A percentile compares a stretch with the other conserved stretches of the same genome.
These are phyloP conservation scores for Globisporangium recalcitrans DNA, from an alignment of 352 stramenopile genomes.

Conservation along the genomic window DNA sequence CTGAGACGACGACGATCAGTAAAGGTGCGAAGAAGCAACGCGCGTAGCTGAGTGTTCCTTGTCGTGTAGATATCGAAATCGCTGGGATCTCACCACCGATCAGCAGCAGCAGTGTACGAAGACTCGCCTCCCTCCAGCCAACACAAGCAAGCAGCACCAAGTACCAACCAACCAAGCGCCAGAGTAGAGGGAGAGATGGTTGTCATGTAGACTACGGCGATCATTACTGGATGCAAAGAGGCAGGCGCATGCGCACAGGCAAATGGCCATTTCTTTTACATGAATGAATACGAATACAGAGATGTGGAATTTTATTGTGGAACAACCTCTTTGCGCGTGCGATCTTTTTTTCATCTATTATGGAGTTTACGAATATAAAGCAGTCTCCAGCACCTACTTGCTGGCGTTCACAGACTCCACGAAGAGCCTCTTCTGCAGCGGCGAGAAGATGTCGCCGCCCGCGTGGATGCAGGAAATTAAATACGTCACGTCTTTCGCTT, in stretches of 20 bases:
- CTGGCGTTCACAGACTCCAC: slow-evolving; percentile 44
- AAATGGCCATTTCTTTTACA: no score
- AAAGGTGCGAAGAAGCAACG: slow-evolving; percentile 15
- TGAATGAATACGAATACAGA: slow-evolving; percentile 12
- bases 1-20: slow-evolving; percentile 12
- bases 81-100: neutral
- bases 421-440: slow-evolving; percentile 81
- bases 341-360: neutral
- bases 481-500: slow-evolving; percentile 84
- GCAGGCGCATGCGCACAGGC: neutral
- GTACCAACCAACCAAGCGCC: neutral
- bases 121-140: neutral
- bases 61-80: neutral
- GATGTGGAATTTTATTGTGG: slow-evolving; percentile 9
- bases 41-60: slow-evolving; percentile 5
- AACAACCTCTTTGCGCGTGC: no score
- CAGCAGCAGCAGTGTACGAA: neutral
- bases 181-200: neutral
- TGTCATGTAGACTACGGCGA: neutral
- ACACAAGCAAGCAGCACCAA: neutral
- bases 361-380: neutral
- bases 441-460: slow-evolving; percentile 73
- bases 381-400: neutral
- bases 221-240: neutral
- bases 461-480: slow-evolving; percentile 87